These are phyloP conservation scores for Diversispora eburnea DNA, from an alignment of 192 early-diverging fungal species.

Conservation along the genomic window DNA sequence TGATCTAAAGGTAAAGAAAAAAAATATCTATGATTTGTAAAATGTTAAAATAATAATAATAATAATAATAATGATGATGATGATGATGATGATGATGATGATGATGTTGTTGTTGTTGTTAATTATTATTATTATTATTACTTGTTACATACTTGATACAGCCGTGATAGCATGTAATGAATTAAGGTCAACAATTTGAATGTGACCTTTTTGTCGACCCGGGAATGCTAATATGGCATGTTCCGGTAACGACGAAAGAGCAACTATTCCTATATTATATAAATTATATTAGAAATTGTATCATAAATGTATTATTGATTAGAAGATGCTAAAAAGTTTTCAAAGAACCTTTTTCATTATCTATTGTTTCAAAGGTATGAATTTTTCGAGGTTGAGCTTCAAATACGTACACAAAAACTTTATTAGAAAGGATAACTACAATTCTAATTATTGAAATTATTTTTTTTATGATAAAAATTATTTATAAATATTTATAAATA, in stretches of 20 bases:
- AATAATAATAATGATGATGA: neutral
- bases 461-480: neutral
- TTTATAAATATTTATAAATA: neutral
- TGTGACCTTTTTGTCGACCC: conserved; percentile 76
- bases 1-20: conserved; percentile 34
- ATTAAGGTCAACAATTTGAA: conserved; percentile 80
- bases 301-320: no score
- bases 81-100: neutral
- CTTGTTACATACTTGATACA: conserved; percentile 10
- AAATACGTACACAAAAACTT: conserved; percentile 79
- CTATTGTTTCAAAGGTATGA: conserved; percentile 78
- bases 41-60: neutral
- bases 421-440: conserved; percentile 70
- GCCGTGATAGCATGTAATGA: conserved; percentile 44
- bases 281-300: no score
- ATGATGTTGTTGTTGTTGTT: neutral
- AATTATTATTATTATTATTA: no score
- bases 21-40: conserved; percentile 19
- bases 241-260: conserved; percentile 60
- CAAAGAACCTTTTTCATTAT: conserved; percentile 63
- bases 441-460: conserved; percentile 46
- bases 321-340: neutral
- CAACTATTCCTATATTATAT: conserved; percentile 51
- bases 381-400: conserved; percentile 64
- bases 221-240: conserved; percentile 80